phyloP scores from a whole-genome alignment of 306 rosid genomes.

The Quercus rubra region DNA sequence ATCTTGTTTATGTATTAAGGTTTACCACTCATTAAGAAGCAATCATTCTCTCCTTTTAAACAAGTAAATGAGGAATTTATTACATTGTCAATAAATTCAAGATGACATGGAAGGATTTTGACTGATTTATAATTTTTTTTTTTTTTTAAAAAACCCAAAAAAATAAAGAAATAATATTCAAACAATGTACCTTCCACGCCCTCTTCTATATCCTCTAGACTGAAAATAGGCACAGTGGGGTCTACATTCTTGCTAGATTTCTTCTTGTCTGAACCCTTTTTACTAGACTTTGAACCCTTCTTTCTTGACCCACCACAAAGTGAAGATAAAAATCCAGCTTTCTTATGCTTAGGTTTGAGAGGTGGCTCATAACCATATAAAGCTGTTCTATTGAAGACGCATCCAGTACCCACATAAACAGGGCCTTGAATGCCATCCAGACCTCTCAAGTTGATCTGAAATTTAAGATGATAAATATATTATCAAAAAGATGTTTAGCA shows the following conservation, averaged over 20 bases:
- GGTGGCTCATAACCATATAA: conserved; percentile 96
- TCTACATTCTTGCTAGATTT: conserved; percentile 71
- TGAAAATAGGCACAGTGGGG: conserved; percentile 82
- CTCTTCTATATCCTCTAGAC: conserved; percentile 89
- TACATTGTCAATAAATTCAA: neutral
- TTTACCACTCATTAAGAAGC: conserved; percentile 6
- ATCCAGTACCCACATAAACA: conserved; percentile 97
- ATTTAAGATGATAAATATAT: conserved; percentile 3
- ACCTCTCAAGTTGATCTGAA: conserved; percentile 93
- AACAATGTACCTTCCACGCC: conserved; percentile 74
- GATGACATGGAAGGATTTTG: neutral
- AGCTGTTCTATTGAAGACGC: conserved; percentile 93
- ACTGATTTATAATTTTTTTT: neutral
- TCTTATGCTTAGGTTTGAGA: conserved; percentile 70
- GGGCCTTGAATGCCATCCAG: conserved; percentile 99
- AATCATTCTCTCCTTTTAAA: neutral
- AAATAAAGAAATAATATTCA: neutral
- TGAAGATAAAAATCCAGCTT: conserved; percentile 61
- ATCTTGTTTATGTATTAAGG: neutral
- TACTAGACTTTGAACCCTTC: conserved; percentile 71
- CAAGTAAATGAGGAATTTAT: neutral
- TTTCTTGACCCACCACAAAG: conserved; percentile 72
- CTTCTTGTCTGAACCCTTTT: conserved; percentile 76
- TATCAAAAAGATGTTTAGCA: neutral
- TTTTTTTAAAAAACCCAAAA: neutral